A percentile compares a stretch with the other conserved stretches of the same genome.
Evolutionary conservation across 1,284 basidiomycete species (phyloP).

Genomic region (Grifola frondosa): DNA sequence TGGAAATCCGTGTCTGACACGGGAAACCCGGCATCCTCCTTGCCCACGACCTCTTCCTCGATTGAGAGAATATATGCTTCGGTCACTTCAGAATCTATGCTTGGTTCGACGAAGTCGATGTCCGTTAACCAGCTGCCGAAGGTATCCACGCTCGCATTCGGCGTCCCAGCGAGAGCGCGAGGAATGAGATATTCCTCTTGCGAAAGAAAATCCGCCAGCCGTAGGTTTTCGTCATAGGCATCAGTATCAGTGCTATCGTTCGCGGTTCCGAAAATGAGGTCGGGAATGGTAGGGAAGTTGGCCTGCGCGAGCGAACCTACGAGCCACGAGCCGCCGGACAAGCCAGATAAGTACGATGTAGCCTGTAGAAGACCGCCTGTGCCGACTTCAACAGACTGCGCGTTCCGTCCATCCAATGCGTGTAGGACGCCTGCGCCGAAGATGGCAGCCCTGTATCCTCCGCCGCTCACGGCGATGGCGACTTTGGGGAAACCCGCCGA

Average conservation of each 20-base stretch:
- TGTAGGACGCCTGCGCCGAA: constrained; percentile 49
- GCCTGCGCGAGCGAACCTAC: constrained; percentile 22
- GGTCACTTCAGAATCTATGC: constrained; percentile 2
- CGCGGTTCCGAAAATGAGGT: constrained; percentile 22
- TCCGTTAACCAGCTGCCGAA: constrained; percentile 16
- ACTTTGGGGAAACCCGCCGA: constrained; percentile 31
- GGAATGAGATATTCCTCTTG: no score
- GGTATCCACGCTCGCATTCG: not conserved
- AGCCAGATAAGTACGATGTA: constrained; percentile 39
- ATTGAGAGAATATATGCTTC: constrained; percentile 11
- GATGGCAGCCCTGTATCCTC: constrained; percentile 45
- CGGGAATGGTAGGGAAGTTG: constrained; percentile 18
- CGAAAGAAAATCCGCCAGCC: no score
- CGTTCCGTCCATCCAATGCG: constrained; percentile 47
- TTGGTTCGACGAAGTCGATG: constrained; percentile 11
- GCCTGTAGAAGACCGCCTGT: constrained; percentile 49
- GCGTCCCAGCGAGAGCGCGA: no score
- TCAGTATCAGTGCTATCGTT: no score
- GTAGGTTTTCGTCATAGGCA: no score
- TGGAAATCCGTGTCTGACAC: constrained; percentile 21
- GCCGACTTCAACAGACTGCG: constrained; percentile 37
- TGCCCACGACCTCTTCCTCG: constrained; percentile 18
- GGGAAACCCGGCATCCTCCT: constrained; percentile 16
- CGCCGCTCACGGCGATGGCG: constrained; percentile 43
- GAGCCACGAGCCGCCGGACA: constrained; percentile 37